Evolutionary conservation across 257 asterid genomes (phyloP), one percentile per base, ranked within the genome.

Genomic region (Solanum appendiculatum): DNA sequence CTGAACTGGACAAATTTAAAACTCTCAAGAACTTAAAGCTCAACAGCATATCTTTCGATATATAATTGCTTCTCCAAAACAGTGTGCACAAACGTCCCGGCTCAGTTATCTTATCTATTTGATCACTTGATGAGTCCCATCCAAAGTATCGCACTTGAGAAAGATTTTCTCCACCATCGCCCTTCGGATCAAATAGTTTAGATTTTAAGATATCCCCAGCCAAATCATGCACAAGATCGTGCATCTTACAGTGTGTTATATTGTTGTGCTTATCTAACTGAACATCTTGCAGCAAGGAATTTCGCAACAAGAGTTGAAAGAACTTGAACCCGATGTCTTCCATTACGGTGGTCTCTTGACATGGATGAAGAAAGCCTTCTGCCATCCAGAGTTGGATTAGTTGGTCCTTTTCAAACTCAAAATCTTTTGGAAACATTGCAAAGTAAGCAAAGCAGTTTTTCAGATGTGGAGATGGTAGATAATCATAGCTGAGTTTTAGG

Each of bases 381-480:
- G 91, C 91, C 88, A 91, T 91, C 91, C 89, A 91, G 2, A 74
- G 78, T 31, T 89, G 91, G 23, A 87, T 89, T 20, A 91, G 46
- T 11, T 48, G 58, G 18, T 86, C 86, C 58, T 60, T 91, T 20
- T 82, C 84, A n/a, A 88, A 18, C 68, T 23, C 4, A 25, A 84
- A 83, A 66, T 73, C 87, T 85, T 89, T 89, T 6, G 84, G 83
- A 36, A 86, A 91, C 54, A 86, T 80, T 3, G 91, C 86, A 60
- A 89, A 89, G 40, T 51, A 89, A 3, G 86, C 25, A 48, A 89
- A 88, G 44, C 87, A 89, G 13, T 78, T 86, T 84, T 87, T 91
- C 31, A 86, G 3, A 44, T 58, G 68, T 3, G 37, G 11, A 20
- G 74, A 86, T 39, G 90, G 87, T 85, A 91, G 85, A 73, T 88